These are phyloP conservation scores for Metroxylon sagu DNA, from an alignment of 176 grass and related monocot genomes.

Conservation along the genomic window DNA sequence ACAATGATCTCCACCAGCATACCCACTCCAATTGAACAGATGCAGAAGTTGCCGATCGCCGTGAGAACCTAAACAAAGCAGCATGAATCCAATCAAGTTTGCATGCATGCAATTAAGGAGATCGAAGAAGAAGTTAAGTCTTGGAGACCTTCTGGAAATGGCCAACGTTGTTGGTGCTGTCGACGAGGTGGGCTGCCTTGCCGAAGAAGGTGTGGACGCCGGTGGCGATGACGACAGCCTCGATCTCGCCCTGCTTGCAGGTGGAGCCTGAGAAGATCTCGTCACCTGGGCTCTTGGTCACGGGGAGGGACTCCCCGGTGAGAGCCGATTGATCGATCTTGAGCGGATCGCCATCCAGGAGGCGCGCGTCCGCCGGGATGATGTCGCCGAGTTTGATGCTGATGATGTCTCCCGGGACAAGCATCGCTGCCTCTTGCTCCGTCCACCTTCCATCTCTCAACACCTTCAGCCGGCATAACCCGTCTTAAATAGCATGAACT, in stretches of 20 bases:
- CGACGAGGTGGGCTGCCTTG: constrained; percentile 90
- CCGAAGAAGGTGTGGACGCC: constrained; percentile 90
- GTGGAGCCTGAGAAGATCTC: constrained; percentile 79
- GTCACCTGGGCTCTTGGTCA: constrained; percentile 50
- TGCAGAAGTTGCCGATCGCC: constrained; percentile 77
- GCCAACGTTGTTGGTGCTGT: constrained; percentile 85
- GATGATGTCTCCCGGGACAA: constrained; percentile 80
- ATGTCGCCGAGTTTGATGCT: constrained; percentile 95
- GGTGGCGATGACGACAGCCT: constrained; percentile 71
- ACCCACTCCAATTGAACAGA: constrained; percentile 47
- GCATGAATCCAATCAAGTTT: background rate
- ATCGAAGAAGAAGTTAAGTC: background rate
- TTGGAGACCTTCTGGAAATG: constrained; percentile 71
- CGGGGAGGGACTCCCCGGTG: constrained; percentile 74
- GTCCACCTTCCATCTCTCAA: constrained; percentile 68
- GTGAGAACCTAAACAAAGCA: constrained; percentile 35
- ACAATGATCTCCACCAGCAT: constrained; percentile 56
- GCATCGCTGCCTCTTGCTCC: constrained; percentile 67
- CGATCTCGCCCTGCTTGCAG: constrained; percentile 94
- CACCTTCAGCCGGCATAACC: constrained; percentile 15
- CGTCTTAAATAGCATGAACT: no score
- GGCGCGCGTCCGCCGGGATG: constrained; percentile 66
- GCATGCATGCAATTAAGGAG: no score
- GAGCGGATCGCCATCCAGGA: constrained; percentile 72
- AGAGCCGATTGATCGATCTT: constrained; percentile 91